Evolutionary conservation across 257 asterid species (phyloP).

Genomic region (Galeopsis tetrahit): DNA sequence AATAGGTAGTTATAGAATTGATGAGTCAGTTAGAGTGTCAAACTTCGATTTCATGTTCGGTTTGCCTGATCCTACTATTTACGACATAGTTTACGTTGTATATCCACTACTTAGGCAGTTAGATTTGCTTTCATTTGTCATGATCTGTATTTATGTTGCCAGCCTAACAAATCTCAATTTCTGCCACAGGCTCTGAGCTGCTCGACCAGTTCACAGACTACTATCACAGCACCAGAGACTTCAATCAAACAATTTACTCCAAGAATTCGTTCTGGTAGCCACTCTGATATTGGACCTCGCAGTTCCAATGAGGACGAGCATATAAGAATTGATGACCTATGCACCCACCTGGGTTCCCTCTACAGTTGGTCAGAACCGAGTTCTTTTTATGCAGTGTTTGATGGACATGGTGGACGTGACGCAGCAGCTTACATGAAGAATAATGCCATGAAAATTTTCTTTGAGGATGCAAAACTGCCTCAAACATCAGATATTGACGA

Average conservation of each 20-base stretch:
- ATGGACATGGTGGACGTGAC: conserved; percentile 92
- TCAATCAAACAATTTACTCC: conserved; percentile 53
- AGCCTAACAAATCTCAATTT: conserved; percentile 22
- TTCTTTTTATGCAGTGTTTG: conserved; percentile 87
- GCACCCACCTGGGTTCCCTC: conserved; percentile 60
- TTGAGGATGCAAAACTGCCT: conserved; percentile 74
- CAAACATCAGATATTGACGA: conserved; percentile 58
- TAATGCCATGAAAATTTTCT: conserved; percentile 67
- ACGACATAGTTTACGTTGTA: neutral
- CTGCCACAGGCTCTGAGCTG: conserved; percentile 68
- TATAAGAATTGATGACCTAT: conserved; percentile 73
- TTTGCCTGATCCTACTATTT: neutral
- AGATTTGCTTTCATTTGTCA: conserved; percentile 18
- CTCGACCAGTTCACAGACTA: conserved; percentile 58
- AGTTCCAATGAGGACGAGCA: conserved; percentile 82
- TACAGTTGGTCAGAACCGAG: conserved; percentile 70
- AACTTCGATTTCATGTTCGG: neutral
- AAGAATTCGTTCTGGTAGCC: conserved; percentile 79
- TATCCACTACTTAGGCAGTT: neutral
- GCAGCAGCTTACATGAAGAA: conserved; percentile 78
- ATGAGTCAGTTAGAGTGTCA: neutral
- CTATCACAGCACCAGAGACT: conserved; percentile 40
- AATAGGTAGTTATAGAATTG: neutral
- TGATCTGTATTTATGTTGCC: neutral
- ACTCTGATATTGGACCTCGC: conserved; percentile 85